A percentile compares a stretch with the other conserved stretches of the same genome.
These are phyloP conservation scores for Suhomyces ambrosiae DNA, from an alignment of 1,139 yeast species.

Conservation along the genomic window DNA sequence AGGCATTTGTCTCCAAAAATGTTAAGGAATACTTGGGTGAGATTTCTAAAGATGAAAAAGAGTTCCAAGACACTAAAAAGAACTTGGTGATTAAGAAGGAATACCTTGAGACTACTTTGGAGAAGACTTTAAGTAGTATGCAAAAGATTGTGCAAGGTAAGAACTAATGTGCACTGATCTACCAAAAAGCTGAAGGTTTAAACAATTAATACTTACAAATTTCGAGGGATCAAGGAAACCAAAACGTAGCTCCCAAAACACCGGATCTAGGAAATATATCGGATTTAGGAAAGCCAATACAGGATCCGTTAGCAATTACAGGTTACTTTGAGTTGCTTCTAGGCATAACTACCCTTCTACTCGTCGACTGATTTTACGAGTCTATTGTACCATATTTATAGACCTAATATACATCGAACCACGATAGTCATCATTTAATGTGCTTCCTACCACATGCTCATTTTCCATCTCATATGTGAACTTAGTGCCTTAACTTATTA, in stretches of 20 bases:
- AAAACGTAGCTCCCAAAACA: too few species aligned
- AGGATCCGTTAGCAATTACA: too few species aligned
- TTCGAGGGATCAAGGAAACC: too few species aligned
- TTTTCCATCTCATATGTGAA: too few species aligned
- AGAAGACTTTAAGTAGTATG: constrained; percentile 69
- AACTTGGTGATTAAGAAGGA: constrained; percentile 67
- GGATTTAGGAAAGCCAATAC: too few species aligned
- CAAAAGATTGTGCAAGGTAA: constrained; percentile 45
- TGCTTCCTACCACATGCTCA: too few species aligned
- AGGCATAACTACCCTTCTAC: neutral
- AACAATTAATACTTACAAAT: too few species aligned
- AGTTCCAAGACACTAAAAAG: constrained; percentile 58
- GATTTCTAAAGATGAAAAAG: constrained; percentile 53
- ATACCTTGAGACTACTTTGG: constrained; percentile 75
- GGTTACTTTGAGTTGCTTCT: too few species aligned
- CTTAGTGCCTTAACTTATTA: too few species aligned
- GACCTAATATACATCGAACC: constrained; percentile 1
- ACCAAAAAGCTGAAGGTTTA: too few species aligned
- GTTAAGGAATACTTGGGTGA: constrained; percentile 49
- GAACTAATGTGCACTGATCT: too few species aligned
- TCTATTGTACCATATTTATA: constrained; percentile 1
- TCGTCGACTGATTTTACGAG: neutral
- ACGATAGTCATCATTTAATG: neutral
- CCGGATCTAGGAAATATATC: too few species aligned
- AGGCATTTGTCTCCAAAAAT: constrained; percentile 58